phyloP scores from a whole-genome alignment of 805 yeast species.

The Ogataea trehalophila region DNA sequence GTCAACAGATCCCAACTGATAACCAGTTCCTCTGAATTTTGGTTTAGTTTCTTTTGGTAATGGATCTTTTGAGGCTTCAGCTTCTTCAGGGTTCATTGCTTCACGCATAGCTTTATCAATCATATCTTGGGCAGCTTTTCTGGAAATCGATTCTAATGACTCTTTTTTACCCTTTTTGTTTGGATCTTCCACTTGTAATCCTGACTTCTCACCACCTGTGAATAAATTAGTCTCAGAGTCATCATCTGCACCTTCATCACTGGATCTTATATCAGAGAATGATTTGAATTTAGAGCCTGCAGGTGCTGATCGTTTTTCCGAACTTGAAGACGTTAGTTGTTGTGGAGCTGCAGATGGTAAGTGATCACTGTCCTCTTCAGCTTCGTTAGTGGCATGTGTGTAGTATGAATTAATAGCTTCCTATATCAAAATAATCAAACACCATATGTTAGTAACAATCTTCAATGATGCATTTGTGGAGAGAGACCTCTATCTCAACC shows the following conservation, averaged over 20 bases:
- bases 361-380: not conserved
- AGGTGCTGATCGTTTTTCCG: not conserved
- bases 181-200: slow-evolving; percentile 75
- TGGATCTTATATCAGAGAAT: slow-evolving; percentile 30
- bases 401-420: slow-evolving; percentile 26
- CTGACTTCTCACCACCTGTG: slow-evolving; percentile 72
- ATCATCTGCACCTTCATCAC: slow-evolving; percentile 27
- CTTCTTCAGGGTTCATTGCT: slow-evolving; percentile 42
- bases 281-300: slow-evolving; percentile 23
- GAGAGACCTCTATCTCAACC: too few relatives aligned
- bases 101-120: slow-evolving; percentile 65
- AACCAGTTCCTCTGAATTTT: slow-evolving; percentile 47
- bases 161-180: slow-evolving; percentile 27
- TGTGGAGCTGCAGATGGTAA: not conserved
- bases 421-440: slow-evolving; percentile 3
- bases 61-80: slow-evolving; percentile 18
- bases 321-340: not conserved
- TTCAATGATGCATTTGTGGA: too few relatives aligned
- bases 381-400: slow-evolving; percentile 6
- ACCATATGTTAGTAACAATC: not conserved
- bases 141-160: slow-evolving; percentile 30
- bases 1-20: slow-evolving; percentile 45
- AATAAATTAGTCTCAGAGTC: slow-evolving; percentile 36
- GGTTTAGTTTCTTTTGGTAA: slow-evolving; percentile 22
- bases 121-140: slow-evolving; percentile 41